Percentiles rank a stretch among this genome's conserved stretches.
These are phyloP conservation scores for Aspergillus neoniger DNA, from an alignment of 2,329 filamentous ascomycete genomes.

Conservation along the genomic window DNA sequence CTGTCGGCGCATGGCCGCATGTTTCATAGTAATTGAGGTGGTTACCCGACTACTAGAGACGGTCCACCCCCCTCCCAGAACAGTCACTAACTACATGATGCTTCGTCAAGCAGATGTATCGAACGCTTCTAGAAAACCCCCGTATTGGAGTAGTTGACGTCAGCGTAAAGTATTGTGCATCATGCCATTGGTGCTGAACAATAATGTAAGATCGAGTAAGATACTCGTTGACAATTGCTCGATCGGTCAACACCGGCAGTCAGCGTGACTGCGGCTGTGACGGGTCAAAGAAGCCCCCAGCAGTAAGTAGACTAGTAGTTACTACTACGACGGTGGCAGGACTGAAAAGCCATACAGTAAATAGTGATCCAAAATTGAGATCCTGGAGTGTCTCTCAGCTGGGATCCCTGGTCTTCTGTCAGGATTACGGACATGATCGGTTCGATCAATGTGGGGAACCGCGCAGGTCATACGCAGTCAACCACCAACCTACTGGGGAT, in stretches of 20 bases:
- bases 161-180: neutral
- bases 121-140: slow-evolving; percentile 20
- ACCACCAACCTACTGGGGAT: neutral
- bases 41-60: neutral
- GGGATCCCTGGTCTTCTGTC: slow-evolving; percentile 3
- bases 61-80: neutral
- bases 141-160: neutral
- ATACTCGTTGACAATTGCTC: neutral
- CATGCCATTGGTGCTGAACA: slow-evolving; percentile 2
- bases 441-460: neutral
- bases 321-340: too few relatives aligned
- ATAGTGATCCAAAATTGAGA: slow-evolving; percentile 4
- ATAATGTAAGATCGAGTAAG: neutral
- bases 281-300: slow-evolving; percentile 7
- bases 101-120: slow-evolving; percentile 12
- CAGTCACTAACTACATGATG: neutral
- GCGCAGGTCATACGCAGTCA: neutral
- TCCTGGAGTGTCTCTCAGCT: slow-evolving; percentile 5
- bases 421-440: slow-evolving; percentile 2
- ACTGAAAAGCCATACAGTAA: neutral
- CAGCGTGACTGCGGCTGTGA: slow-evolving; percentile 19
- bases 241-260: neutral
- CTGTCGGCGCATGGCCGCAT: neutral
- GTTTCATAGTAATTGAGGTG: slow-evolving; percentile 7
- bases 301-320: neutral